A percentile compares a stretch with the other conserved stretches of the same genome.
phyloP scores from a whole-genome alignment of 306 rosid genomes.

The Pyrus betulifolia region DNA sequence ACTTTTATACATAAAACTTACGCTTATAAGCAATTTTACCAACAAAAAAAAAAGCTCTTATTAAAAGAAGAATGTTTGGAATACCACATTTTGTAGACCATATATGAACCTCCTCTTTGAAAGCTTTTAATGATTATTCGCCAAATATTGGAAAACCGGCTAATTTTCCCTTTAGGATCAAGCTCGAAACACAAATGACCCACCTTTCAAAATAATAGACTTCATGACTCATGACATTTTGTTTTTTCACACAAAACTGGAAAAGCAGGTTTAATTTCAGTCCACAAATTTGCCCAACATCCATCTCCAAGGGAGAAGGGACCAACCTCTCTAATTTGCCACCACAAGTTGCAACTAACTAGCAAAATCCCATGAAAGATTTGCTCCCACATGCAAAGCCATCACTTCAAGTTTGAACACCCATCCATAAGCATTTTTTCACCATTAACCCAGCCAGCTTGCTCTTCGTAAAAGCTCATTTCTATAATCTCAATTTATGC shows the following conservation, averaged over 20 bases:
- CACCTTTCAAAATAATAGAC: neutral
- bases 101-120: neutral
- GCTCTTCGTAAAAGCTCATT: neutral
- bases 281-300: neutral
- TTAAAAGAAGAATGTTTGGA: too few relatives aligned
- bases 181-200: neutral
- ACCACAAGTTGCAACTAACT: conserved; percentile 1
- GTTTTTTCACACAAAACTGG: neutral
- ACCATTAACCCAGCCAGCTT: neutral
- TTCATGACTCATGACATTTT: neutral
- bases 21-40: too few relatives aligned
- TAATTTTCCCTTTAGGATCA: neutral
- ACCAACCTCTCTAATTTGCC: neutral
- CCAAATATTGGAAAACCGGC: neutral
- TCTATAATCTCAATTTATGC: neutral
- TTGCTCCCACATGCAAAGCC: neutral
- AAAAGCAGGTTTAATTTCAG: neutral
- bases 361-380: neutral
- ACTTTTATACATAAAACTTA: too few relatives aligned
- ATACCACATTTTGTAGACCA: too few relatives aligned
- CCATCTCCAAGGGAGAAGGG: neutral
- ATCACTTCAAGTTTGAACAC: neutral
- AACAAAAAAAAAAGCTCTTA: too few relatives aligned
- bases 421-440: neutral
- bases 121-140: too few relatives aligned